phyloP scores from a whole-genome alignment of 2,329 filamentous ascomycete species.

The Onygena corvina region DNA sequence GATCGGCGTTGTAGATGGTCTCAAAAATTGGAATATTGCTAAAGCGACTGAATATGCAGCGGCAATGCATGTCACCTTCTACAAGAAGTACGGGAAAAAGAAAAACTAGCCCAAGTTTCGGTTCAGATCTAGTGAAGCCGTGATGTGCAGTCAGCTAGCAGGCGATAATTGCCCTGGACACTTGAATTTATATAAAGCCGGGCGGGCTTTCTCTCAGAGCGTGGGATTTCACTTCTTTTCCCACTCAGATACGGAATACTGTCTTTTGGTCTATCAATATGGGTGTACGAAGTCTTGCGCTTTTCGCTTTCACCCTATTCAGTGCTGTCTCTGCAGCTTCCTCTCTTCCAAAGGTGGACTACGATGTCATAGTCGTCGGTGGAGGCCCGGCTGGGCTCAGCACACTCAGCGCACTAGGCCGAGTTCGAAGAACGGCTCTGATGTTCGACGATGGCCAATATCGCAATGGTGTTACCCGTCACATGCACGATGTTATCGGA shows the following conservation, averaged over 20 bases:
- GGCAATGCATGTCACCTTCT: no score
- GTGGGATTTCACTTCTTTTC: background rate
- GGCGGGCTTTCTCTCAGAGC: background rate
- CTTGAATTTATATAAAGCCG: background rate
- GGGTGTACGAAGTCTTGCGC: background rate
- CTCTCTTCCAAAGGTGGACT: constrained; percentile 20
- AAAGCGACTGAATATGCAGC: no score
- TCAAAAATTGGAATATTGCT: no score
- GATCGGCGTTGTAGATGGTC: no score
- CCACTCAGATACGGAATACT: background rate
- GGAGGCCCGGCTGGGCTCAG: constrained; percentile 47
- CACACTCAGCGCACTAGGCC: constrained; percentile 46
- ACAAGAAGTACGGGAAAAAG: no score
- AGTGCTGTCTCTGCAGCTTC: background rate
- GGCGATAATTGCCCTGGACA: no score
- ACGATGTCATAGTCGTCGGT: constrained; percentile 47
- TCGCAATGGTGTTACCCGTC: constrained; percentile 44
- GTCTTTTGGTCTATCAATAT: background rate
- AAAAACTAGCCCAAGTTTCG: no score
- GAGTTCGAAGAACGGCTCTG: constrained; percentile 44
- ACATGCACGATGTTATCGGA: constrained; percentile 51
- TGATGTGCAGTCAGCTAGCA: no score
- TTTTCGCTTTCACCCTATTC: background rate
- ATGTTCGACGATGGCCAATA: constrained; percentile 49
- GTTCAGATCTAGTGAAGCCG: no score